Base-by-base conservation (phyloP, 495 filamentous ascomycete genomes). In the Jackrogersella multiformis region DNA sequence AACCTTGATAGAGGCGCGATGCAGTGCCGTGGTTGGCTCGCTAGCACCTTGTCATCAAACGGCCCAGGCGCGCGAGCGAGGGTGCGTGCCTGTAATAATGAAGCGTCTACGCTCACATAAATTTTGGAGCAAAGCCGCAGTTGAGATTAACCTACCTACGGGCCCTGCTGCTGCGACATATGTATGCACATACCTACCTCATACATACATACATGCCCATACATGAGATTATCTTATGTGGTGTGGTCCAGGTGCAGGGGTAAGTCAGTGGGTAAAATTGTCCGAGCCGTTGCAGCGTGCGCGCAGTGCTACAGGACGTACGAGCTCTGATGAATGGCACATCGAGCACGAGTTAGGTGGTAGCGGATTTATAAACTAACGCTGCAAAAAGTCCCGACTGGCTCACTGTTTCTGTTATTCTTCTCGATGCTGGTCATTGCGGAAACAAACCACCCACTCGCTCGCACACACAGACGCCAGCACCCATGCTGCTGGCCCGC, bases 251-350 rank as follows among this genome's bases (percentile, higher is more conserved):
- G n/a, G n/a, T n/a, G 36, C 67, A 65, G 61, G 67, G 67, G 57
- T 66, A 26, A 38, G 57, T 39, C 64, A 67, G 39, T 67, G 68
- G 68, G 53, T 64, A 71, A 71, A 71, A 71, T 71, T 71, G 64
- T 71, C 68, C 68, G 68, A 71, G 68, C 58, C 68, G 68, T 68
- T 71, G 68, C 68, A 71, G 68, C 67, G 48, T 56, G 51, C 44
- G 66, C 53, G 61, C 51, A 51, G 67, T 70, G 67, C 49, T 61
- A 64, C 56, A 41, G 48, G 61, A 61, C 51, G 57, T 70, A 66
- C 61, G 61, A 66, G 61, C 56, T 49, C n/a, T 20, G 39, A 65
- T 61, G 55, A 51, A 65, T 59, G 60, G 53, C 57, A 35, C 42
- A 54, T 38, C 28, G 51, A 23, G 46, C 61, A 61, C 61, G 42